Conservation (phyloP, 1,139 yeast genomes). For the Geotrichum klebahnii region DNA sequence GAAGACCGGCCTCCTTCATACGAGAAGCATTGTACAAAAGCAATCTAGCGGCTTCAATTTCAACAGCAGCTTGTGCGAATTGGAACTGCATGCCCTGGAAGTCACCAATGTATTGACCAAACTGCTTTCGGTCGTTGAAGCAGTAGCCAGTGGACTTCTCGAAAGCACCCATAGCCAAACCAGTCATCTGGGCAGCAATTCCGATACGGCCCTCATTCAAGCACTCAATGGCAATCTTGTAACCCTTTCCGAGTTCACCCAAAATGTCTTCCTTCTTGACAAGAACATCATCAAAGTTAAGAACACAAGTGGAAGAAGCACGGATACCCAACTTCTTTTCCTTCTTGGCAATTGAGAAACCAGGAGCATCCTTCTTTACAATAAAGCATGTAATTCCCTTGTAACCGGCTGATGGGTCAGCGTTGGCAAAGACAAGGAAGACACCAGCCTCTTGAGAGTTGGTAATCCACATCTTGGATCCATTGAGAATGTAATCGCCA, state of each 20-base stretch:
- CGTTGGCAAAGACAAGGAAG: conserved; percentile 43
- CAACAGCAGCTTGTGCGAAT: conserved; percentile 45
- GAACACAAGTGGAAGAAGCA: conserved; percentile 45
- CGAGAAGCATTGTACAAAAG: conserved; percentile 46
- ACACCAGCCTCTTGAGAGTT: conserved; percentile 46
- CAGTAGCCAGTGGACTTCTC: conserved; percentile 42
- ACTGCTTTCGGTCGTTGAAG: conserved; percentile 44
- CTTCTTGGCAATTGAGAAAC: conserved; percentile 45
- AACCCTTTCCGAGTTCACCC: conserved; percentile 46
- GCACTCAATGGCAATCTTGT: conserved; percentile 46
- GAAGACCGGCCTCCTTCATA: conserved; percentile 43
- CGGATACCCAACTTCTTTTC: conserved; percentile 46
- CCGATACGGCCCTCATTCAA: conserved; percentile 47
- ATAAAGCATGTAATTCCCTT: conserved; percentile 47
- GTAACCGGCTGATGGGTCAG: conserved; percentile 44
- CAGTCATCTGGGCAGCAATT: conserved; percentile 47
- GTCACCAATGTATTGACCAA: conserved; percentile 44
- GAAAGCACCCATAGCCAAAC: conserved; percentile 46
- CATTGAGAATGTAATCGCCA: conserved; percentile 40
- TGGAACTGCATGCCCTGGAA: conserved; percentile 49
- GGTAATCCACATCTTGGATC: conserved; percentile 48
- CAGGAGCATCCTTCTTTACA: conserved; percentile 41
- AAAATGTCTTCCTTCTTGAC: conserved; percentile 44
- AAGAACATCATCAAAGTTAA: conserved; percentile 43
- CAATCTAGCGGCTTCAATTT: conserved; percentile 46